phyloP scores from a whole-genome alignment of 331 rosid genomes.

The Telfairia occidentalis region DNA sequence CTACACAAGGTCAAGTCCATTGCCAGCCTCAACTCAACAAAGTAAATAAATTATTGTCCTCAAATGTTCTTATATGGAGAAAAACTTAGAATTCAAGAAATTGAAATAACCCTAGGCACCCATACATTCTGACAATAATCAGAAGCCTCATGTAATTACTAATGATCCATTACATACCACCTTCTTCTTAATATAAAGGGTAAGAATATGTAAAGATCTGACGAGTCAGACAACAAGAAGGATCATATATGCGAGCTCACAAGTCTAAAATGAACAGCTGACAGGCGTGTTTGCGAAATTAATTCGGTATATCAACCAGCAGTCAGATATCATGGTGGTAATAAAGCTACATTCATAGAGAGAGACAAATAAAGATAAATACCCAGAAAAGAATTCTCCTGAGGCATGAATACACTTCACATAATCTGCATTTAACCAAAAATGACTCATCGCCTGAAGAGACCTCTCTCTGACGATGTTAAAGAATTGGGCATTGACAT shows the following conservation, averaged over 20 bases:
- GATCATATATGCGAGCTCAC: neutral
- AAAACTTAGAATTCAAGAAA: neutral
- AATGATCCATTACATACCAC: neutral
- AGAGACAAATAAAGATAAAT: conserved; percentile 15
- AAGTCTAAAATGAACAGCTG: neutral
- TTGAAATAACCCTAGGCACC: neutral
- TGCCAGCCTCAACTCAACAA: neutral
- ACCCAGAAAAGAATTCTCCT: conserved; percentile 94
- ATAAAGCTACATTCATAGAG: neutral
- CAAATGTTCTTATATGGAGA: neutral
- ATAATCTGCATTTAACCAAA: conserved; percentile 92
- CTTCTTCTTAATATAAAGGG: neutral
- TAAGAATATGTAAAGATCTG: neutral
- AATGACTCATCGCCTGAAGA: conserved; percentile 65
- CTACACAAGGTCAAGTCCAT: neutral
- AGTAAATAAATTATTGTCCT: neutral
- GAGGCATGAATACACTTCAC: conserved; percentile 92
- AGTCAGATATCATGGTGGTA: neutral
- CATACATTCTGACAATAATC: neutral
- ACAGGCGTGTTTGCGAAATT: neutral
- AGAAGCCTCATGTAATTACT: neutral
- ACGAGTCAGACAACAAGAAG: neutral
- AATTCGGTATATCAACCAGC: neutral
- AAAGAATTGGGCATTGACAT: conserved; percentile 70
- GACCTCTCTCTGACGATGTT: conserved; percentile 71